A percentile compares a stretch with the other conserved stretches of the same genome.
Conservation (phyloP, 805 yeast species). For the Candida dajiaensis region DNA sequence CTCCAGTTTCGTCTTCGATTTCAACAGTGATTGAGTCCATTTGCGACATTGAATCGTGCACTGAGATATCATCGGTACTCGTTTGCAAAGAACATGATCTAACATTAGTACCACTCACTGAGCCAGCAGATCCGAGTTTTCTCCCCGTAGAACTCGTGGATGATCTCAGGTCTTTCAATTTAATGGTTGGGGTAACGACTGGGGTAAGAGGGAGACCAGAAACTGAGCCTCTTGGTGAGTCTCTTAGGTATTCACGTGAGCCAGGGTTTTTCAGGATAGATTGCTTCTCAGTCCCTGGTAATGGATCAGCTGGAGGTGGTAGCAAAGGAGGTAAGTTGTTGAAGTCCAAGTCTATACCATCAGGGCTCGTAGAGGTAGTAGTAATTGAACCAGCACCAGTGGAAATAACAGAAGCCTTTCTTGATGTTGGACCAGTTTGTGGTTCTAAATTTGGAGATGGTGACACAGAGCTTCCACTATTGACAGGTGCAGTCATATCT, state of each 20-base stretch:
- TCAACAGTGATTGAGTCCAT: constrained; percentile 11
- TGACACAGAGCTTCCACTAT: constrained; percentile 7
- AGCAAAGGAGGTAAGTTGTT: constrained; percentile 45
- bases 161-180: constrained; percentile 18
- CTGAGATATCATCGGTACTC: constrained; percentile 13
- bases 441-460: constrained; percentile 5
- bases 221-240: constrained; percentile 44
- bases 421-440: constrained; percentile 21
- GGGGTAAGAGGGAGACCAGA: constrained; percentile 22
- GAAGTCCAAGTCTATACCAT: constrained; percentile 23
- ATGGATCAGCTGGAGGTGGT: constrained; percentile 51
- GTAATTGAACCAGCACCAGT: constrained; percentile 25
- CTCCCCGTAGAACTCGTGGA: constrained; percentile 13
- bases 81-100: constrained; percentile 15
- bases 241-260: constrained; percentile 18
- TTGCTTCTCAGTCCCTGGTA: constrained; percentile 27
- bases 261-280: constrained; percentile 7
- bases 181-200: not conserved
- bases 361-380: constrained; percentile 22
- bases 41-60: constrained; percentile 10
- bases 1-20: constrained; percentile 12
- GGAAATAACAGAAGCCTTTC: constrained; percentile 34
- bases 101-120: constrained; percentile 7
- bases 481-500: constrained; percentile 27
- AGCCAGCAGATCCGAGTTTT: constrained; percentile 1